Evolutionary conservation across 768 basidiomycete genomes (phyloP), one percentile per base, ranked within the genome.

Genomic region (Boletus subcaerulescens): DNA sequence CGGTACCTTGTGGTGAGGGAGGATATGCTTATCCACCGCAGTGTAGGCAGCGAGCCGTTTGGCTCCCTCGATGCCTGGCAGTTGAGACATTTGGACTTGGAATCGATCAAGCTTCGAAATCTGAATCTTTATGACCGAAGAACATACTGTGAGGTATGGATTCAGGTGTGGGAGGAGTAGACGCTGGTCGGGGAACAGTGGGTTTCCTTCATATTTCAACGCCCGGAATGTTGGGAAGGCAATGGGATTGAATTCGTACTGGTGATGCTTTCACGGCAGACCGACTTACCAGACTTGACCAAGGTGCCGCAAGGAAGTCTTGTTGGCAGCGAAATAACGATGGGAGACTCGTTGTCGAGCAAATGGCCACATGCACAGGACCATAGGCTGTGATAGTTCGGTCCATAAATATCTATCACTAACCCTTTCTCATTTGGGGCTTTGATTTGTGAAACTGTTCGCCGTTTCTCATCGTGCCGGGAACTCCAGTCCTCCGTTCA

Each of bases 41-140:
- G 91, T 89, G 73, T 84, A 95, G 4, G 97, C 97, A 10, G 97
- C 97, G 17, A 96, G 79, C 50, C 83, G 80, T 73, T 99, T 99
- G 17, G 93, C 85, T 50, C 80, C 79, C 64, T 98, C 96, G 39
- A 98, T 76, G 5, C 68, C 66, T 3, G 60, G 48, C 12, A 51
- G 29, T n/a, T 57, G 45, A 39, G 76, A 77, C 60, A 82, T 56
- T 38, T 24, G 20, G 33, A 31, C 58, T 63, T 9, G 20, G 33
- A 33, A 33, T 3, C 22, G 13, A 32, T 66, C 45, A 50, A 5
- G 17, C 22, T 26, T 29, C 14, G 22, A 24, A 38, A 35, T 36
- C 18, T 45, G 14, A 32, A 18, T 20, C 17, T 45, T 18, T 20
- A 17, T 11, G n/a, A 46, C 29, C 17, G 17, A 13, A 26, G 18